Percentiles rank a stretch among this genome's conserved stretches.
These are phyloP conservation scores for Cryphonectria parasitica DNA, from an alignment of 2,329 filamentous ascomycete genomes.

Conservation along the genomic window DNA sequence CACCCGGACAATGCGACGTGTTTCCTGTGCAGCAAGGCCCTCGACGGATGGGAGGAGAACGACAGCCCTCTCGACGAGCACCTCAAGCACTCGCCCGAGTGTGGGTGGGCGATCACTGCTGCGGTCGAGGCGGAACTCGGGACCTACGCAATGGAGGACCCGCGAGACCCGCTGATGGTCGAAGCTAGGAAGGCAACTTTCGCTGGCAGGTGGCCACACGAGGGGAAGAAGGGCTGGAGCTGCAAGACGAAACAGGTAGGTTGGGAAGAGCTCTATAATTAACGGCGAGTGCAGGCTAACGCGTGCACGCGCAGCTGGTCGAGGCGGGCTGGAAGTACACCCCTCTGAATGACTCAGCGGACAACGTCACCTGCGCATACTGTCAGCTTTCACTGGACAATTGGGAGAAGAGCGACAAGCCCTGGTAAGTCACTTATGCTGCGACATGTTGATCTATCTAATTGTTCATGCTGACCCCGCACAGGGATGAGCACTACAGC, in stretches of 20 bases:
- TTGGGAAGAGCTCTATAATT: no score
- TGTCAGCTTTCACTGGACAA: slow-evolving; percentile 88
- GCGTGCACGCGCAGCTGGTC: slow-evolving; percentile 63
- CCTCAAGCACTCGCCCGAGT: slow-evolving; percentile 77
- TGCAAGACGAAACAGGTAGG: slow-evolving; percentile 84
- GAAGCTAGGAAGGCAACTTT: slow-evolving; percentile 85
- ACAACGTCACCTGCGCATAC: slow-evolving; percentile 90
- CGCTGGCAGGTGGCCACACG: slow-evolving; percentile 84
- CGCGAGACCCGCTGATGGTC: slow-evolving; percentile 70
- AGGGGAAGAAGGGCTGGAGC: slow-evolving; percentile 84
- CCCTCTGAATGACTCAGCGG: slow-evolving; percentile 78
- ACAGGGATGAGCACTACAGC: slow-evolving; percentile 81
- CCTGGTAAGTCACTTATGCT: slow-evolving; percentile 61
- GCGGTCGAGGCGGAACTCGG: slow-evolving; percentile 64
- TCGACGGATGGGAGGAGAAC: slow-evolving; percentile 90
- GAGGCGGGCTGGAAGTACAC: slow-evolving; percentile 95
- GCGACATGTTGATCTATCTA: neutral
- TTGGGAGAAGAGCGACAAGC: slow-evolving; percentile 93
- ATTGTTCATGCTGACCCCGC: slow-evolving; percentile 33
- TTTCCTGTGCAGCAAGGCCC: slow-evolving; percentile 80
- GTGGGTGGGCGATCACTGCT: slow-evolving; percentile 82
- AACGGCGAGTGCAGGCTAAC: neutral
- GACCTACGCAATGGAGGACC: slow-evolving; percentile 72
- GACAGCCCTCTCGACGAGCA: slow-evolving; percentile 88
- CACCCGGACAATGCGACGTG: slow-evolving; percentile 88